phyloP scores from a whole-genome alignment of 2,329 filamentous ascomycete genomes.

The Ramularia collo-cygni region DNA sequence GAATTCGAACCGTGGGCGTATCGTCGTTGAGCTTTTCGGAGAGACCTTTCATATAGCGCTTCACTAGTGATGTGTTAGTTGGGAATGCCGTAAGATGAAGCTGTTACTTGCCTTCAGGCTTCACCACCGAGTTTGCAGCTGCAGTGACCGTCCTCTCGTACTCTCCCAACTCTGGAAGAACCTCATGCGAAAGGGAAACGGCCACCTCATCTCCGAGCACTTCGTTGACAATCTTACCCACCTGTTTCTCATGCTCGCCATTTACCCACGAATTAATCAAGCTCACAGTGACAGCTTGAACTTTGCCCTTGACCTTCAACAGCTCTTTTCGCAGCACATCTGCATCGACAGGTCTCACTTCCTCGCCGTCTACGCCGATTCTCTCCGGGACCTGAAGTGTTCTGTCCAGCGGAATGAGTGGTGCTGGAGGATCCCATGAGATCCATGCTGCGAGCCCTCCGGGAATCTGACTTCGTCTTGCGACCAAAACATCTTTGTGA shows the following conservation, averaged over 20 bases:
- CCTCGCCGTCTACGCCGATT: slow-evolving; percentile 20
- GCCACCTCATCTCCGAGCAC: slow-evolving; percentile 21
- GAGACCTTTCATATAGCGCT: slow-evolving; percentile 21
- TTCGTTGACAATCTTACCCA: slow-evolving; percentile 20
- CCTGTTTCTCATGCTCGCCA: slow-evolving; percentile 21
- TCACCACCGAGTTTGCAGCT: slow-evolving; percentile 23
- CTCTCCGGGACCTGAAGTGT: slow-evolving; percentile 21
- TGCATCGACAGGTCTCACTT: slow-evolving; percentile 19
- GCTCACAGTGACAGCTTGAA: slow-evolving; percentile 23
- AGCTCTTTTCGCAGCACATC: slow-evolving; percentile 20
- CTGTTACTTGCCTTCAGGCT: slow-evolving; percentile 13
- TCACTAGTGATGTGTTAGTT: slow-evolving; percentile 9
- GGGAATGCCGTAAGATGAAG: not conserved
- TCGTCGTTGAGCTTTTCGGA: slow-evolving; percentile 20
- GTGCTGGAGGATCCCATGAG: slow-evolving; percentile 21
- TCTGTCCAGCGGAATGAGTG: slow-evolving; percentile 22
- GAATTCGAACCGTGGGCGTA: slow-evolving; percentile 19
- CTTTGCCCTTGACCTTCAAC: slow-evolving; percentile 22
- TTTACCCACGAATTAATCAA: slow-evolving; percentile 24
- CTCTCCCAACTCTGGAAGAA: slow-evolving; percentile 23
- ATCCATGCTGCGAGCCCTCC: slow-evolving; percentile 24
- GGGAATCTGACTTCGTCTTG: slow-evolving; percentile 21
- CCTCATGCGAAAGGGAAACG: slow-evolving; percentile 21
- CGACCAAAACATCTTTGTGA: slow-evolving; percentile 24
- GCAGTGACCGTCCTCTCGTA: slow-evolving; percentile 24